Evolutionary conservation across 192 early-diverging fungal genomes (phyloP).

Genomic region (Borealophlyctis nickersoniae): DNA sequence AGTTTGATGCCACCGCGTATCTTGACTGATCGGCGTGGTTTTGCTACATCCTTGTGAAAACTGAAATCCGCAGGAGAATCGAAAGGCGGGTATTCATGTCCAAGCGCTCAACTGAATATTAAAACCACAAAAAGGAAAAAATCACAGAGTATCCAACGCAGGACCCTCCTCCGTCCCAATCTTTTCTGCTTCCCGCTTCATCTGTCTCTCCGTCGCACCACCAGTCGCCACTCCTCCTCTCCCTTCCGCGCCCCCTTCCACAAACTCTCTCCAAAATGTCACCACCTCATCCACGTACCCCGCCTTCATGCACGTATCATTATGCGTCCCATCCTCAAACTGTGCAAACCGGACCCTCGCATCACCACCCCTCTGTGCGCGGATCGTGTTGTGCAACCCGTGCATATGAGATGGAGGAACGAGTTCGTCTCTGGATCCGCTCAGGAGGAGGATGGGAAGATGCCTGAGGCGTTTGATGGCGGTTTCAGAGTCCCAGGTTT

Average conservation of each 20-base stretch:
- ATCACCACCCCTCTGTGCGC: conserved; percentile 20
- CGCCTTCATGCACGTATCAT: conserved; percentile 82
- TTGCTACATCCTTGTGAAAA: too few species aligned
- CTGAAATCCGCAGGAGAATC: too few species aligned
- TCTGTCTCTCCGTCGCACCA: not conserved
- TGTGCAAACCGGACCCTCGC: conserved; percentile 31
- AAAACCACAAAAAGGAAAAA: too few species aligned
- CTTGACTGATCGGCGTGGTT: too few species aligned
- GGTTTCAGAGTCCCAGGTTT: conserved; percentile 82
- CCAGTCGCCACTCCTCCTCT: not conserved
- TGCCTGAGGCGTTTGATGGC: conserved; percentile 59
- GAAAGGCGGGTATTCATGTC: too few species aligned
- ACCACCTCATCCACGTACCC: conserved; percentile 81
- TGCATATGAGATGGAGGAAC: conserved; percentile 87
- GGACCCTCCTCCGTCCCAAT: not conserved
- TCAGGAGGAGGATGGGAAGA: conserved; percentile 78
- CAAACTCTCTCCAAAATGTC: conserved; percentile 38
- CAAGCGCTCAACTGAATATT: too few species aligned
- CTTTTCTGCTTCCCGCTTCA: not conserved
- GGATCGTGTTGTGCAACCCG: conserved; percentile 61
- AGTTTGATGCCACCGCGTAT: too few species aligned
- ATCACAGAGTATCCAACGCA: too few species aligned
- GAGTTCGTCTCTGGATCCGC: conserved; percentile 80
- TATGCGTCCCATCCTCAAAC: conserved; percentile 85
- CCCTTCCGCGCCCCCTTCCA: not conserved